Base-by-base conservation (phyloP, 169 alveolate genomes). In the Cryptosporidium sp. region DNA sequence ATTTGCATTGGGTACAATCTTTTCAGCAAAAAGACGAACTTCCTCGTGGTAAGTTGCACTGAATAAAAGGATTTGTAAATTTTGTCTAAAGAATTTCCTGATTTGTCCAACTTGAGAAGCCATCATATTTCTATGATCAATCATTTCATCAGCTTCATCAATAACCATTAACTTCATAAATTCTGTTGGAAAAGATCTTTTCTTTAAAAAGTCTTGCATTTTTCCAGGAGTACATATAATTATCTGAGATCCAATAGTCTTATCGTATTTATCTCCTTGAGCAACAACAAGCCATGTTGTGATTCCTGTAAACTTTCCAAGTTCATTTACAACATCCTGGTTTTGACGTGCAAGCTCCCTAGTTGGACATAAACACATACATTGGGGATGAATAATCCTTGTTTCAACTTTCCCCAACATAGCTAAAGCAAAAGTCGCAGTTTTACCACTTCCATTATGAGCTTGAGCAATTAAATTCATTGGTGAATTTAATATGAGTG, bases 141-240 rank as follows among this genome's bases (percentile, higher is more conserved):
- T 94, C 93, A 98, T 96, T 92, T 97, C 99, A 92, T 98, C 99
- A 42, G 99, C 99, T 93, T 99, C 99, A 92, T 98, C 99, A 52
- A 99, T 87, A 16, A 96, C 97, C 85, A 96, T 89, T 87, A 95
- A 75, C 62, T 84, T 92, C 61, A 96, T 92, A 67, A 80, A 68
- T 42, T 61, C 85, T 23, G 96, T 91, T 60, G 94, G 93, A 68
- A 96, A 93, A 84, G 75, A 84, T 84, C 97, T 94, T 85, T 97
- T 96, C 87, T 95, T 95, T 84, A 97, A 89, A 95, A 97, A 94
- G 70, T 97, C 99, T 93, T 95, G 91, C 33, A 97, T 96, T 93
- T 98, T 96, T 21, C 99, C 99, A 23, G 99, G 99, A 4, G 99
- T 98, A 33, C 99, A 99, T 42, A 97, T 98, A 26, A 97, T 96